A percentile compares a stretch with the other conserved stretches of the same genome.
phyloP scores from a whole-genome alignment of 371 early-diverging fungal species.

The Mortierella sp. region DNA sequence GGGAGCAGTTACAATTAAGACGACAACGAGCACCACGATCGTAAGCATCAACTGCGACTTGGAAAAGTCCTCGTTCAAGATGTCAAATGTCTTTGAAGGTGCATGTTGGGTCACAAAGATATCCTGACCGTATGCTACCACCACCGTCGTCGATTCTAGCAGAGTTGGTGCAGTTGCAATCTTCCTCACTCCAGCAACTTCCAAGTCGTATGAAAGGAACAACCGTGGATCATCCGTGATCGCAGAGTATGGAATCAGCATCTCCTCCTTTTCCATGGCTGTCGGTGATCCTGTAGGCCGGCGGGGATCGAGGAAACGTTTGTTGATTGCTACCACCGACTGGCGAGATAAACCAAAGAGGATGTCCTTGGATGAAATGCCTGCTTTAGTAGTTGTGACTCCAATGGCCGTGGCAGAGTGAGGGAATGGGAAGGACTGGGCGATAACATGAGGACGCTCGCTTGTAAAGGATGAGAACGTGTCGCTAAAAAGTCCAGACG shows the following conservation, averaged over 20 bases:
- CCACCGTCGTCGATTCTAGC: constrained; percentile 94
- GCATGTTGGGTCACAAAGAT: constrained; percentile 83
- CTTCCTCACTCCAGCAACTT: constrained; percentile 70
- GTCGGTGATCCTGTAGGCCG: constrained; percentile 73
- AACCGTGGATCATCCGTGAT: constrained; percentile 78
- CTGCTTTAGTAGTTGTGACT: constrained; percentile 83
- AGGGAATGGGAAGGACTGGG: constrained; percentile 82
- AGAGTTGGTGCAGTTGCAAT: constrained; percentile 81
- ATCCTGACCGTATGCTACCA: constrained; percentile 89
- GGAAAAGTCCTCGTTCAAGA: constrained; percentile 90
- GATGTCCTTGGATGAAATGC: constrained; percentile 88
- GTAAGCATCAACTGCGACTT: constrained; percentile 84
- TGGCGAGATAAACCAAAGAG: constrained; percentile 79
- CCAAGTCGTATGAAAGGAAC: constrained; percentile 76
- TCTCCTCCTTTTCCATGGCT: constrained; percentile 84
- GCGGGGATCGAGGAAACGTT: constrained; percentile 87
- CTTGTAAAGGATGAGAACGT: constrained; percentile 79
- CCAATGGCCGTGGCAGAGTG: constrained; percentile 79
- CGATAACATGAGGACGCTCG: constrained; percentile 76
- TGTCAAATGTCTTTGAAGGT: constrained; percentile 93
- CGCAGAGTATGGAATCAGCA: constrained; percentile 78
- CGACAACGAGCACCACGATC: constrained; percentile 77
- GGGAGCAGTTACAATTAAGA: constrained; percentile 75
- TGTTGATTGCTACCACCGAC: constrained; percentile 80
- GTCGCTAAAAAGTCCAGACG: constrained; percentile 35